phyloP scores from a whole-genome alignment of 805 yeast genomes.

The Alloascoidea hylecoeti region DNA sequence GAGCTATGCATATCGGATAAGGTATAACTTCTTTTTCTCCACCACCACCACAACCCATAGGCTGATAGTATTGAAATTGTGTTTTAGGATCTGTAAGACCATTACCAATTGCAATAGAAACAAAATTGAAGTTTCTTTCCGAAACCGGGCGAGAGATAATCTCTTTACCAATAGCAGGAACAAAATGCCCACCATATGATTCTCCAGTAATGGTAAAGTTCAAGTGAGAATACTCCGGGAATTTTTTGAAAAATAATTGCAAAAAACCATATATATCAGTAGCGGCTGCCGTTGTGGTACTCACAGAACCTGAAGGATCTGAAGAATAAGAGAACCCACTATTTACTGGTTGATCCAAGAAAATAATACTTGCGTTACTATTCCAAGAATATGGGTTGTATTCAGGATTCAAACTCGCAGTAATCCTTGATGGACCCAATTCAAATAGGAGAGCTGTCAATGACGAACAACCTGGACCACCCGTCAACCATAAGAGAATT shows the following conservation, averaged over 20 bases:
- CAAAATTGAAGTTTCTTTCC: slow-evolving; percentile 49
- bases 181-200: slow-evolving; percentile 83
- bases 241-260: slow-evolving; percentile 66
- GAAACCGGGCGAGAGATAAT: slow-evolving; percentile 22
- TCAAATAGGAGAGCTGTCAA: slow-evolving; percentile 79
- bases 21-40: slow-evolving; percentile 66
- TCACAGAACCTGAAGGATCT: slow-evolving; percentile 37
- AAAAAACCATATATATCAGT: slow-evolving; percentile 70
- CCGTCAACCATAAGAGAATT: slow-evolving; percentile 76
- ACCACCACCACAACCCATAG: slow-evolving; percentile 93
- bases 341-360: slow-evolving; percentile 81
- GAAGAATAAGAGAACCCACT: slow-evolving; percentile 66
- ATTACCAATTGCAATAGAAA: slow-evolving; percentile 78
- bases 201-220: slow-evolving; percentile 84
- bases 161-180: slow-evolving; percentile 70
- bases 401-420: slow-evolving; percentile 46
- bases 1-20: slow-evolving; percentile 59
- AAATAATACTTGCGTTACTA: slow-evolving; percentile 69
- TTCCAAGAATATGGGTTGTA: slow-evolving; percentile 78
- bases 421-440: slow-evolving; percentile 64
- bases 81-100: slow-evolving; percentile 79
- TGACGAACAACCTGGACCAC: slow-evolving; percentile 93
- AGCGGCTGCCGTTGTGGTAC: slow-evolving; percentile 71
- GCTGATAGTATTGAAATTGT: slow-evolving; percentile 68
- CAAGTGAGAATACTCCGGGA: slow-evolving; percentile 36